Base-by-base conservation (phyloP, 1,284 basidiomycete genomes). In the Testicularia cyperi region DNA sequence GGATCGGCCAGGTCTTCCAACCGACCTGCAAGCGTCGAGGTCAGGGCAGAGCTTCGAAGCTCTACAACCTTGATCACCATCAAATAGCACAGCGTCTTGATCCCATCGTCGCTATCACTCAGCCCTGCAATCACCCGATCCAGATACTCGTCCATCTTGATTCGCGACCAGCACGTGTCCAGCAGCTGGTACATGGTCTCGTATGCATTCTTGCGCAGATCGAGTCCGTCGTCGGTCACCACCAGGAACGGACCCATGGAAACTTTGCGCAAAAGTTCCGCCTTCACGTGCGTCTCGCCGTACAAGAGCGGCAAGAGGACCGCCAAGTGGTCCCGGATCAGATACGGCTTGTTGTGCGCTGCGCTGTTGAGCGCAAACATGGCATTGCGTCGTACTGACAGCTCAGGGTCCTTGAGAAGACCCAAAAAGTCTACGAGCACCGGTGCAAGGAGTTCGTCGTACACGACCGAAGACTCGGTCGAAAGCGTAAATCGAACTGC, bases 231-330 rank as follows among this genome's bases (percentile, higher is more conserved):
- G 69, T 95, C 91, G 25, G 91, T 88, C 74, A 88, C 90, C 77
- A 94, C 90, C 41, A 88, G 92, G 87, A 92, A 99, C 1, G 95
- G 95, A 13, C 95, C 95, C 95, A 98, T 97, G 72, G 90, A 86
- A 7, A 98, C 92, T 6, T 88, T 89, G 27, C 72, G 65, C 43
- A 73, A 42, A 19, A 75, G 49, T 18, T 75, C 69, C 26, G 48
- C 38, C 27, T 90, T 85, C 68, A 96, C 87, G 43, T 96, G 84
- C 26, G 88, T 85, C 13, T 84, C 82, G 67, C 90, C 88, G 79
- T 96, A 96, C 15, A 99, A 80, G 47, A 82, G 83, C 0, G 92
- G 91, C 33, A 97, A 80, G 2, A 98, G 81, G 0, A 81, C 77
- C 1, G 80, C 75, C 16, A 98, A 81, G 68, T 92, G 88, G 21